Conservation (phyloP, 148 eudicot genomes). For the Chenopodium suecicum region DNA sequence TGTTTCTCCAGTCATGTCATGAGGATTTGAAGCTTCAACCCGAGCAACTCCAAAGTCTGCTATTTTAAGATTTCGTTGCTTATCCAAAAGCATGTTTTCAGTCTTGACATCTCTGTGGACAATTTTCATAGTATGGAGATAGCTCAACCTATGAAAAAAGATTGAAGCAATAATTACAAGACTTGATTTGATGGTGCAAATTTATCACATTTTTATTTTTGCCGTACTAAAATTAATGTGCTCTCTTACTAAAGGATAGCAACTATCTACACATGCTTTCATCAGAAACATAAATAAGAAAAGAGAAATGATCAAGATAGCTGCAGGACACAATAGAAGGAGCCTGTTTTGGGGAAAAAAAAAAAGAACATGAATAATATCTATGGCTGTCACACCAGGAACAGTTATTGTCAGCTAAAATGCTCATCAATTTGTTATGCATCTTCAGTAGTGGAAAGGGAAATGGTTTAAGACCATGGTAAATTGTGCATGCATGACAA, state of each 20-base stretch:
- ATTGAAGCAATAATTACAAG: not conserved
- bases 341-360: not conserved
- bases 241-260: not conserved
- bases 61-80: conserved; percentile 65
- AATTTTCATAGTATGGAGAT: conserved; percentile 74
- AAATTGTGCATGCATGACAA: not conserved
- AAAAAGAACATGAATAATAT: not conserved
- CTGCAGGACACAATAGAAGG: not conserved
- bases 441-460: not conserved
- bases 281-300: not conserved
- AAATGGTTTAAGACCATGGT: too few relatives aligned
- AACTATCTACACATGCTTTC: not conserved
- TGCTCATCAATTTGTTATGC: not conserved
- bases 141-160: conserved; percentile 54
- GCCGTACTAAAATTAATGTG: too few relatives aligned
- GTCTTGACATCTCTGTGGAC: conserved; percentile 95
- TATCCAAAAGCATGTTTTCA: conserved; percentile 89
- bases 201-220: not conserved
- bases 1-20: conserved; percentile 94
- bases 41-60: conserved; percentile 96
- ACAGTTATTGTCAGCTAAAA: not conserved
- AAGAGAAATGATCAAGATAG: not conserved
- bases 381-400: not conserved
- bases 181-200: not conserved
- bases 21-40: conserved; percentile 84